Percentiles rank a stretch among this genome's conserved stretches.
Conservation (phyloP, 1,284 basidiomycete species). For the Fomitopsis pinicola region DNA sequence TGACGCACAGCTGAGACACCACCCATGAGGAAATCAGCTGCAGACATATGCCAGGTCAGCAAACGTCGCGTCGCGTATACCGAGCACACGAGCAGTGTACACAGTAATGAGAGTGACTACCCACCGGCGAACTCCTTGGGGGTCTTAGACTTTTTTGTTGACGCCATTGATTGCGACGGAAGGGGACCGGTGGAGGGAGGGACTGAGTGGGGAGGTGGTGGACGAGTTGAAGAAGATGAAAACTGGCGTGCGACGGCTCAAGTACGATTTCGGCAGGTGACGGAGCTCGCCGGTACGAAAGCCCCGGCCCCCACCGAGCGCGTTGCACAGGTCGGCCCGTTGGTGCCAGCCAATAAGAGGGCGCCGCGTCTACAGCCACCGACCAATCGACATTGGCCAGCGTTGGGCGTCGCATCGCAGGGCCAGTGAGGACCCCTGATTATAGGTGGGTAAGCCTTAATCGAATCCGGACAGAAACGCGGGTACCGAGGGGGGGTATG, state of each 20-base stretch:
- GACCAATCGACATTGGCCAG: background rate
- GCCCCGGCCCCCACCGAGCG: conserved; percentile 21
- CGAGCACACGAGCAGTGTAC: background rate
- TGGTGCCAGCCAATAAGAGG: conserved; percentile 1
- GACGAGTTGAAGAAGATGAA: conserved; percentile 31
- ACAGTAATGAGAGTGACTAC: conserved; percentile 27
- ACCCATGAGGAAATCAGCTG: conserved; percentile 90
- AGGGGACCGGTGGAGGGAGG: conserved; percentile 31
- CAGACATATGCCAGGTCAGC: conserved; percentile 33
- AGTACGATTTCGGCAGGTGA: conserved; percentile 23
- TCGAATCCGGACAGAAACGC: too few relatives aligned
- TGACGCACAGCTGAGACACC: conserved; percentile 82
- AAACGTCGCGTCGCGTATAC: conserved; percentile 3
- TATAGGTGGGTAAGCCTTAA: too few relatives aligned
- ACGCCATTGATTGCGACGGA: conserved; percentile 77
- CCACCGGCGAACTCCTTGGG: conserved; percentile 76
- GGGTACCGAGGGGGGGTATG: too few relatives aligned
- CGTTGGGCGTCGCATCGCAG: too few relatives aligned
- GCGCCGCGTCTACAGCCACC: conserved; percentile 2
- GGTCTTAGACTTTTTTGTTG: conserved; percentile 70
- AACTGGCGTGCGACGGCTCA: conserved; percentile 21
- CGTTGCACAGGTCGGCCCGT: background rate
- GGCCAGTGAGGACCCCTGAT: too few relatives aligned
- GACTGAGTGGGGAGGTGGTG: conserved; percentile 45
- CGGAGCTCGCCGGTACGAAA: conserved; percentile 12